Evolutionary conservation across 257 asterid genomes (phyloP).

Genomic region (Solanum stenotomum): DNA sequence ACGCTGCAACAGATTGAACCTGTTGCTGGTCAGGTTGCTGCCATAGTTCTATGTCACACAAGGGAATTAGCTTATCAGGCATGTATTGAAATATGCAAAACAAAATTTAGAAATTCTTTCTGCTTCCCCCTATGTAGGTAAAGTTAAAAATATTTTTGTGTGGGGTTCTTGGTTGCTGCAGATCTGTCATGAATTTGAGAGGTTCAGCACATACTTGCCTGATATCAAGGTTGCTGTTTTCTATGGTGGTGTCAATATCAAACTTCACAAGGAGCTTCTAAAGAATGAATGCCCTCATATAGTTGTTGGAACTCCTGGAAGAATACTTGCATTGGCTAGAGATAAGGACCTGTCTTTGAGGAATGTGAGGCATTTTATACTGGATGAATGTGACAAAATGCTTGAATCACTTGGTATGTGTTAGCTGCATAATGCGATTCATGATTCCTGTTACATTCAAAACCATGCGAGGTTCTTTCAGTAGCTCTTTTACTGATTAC

Average conservation of each 20-base stretch:
- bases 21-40: slow-evolving; percentile 78
- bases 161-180: slow-evolving; percentile 13
- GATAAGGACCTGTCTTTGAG: slow-evolving; percentile 65
- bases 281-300: slow-evolving; percentile 91
- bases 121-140: background rate
- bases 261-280: slow-evolving; percentile 70
- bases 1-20: slow-evolving; percentile 88
- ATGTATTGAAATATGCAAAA: background rate
- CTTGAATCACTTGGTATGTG: slow-evolving; percentile 80
- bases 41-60: slow-evolving; percentile 72
- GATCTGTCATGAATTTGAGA: slow-evolving; percentile 87
- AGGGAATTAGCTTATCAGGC: slow-evolving; percentile 89
- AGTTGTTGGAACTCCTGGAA: slow-evolving; percentile 89
- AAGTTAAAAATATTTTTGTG: background rate
- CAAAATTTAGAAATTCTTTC: background rate
- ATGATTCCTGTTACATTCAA: background rate
- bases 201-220: slow-evolving; percentile 72
- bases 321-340: slow-evolving; percentile 72
- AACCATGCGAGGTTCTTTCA: background rate
- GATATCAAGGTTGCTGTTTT: slow-evolving; percentile 79
- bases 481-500: background rate
- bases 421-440: background rate
- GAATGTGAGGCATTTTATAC: slow-evolving; percentile 81
- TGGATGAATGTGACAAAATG: slow-evolving; percentile 93
- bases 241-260: slow-evolving; percentile 77